Evolutionary conservation across 305 asterid genomes (phyloP), one percentile per base, ranked within the genome.

Genomic region (Fraxinus latifolia): DNA sequence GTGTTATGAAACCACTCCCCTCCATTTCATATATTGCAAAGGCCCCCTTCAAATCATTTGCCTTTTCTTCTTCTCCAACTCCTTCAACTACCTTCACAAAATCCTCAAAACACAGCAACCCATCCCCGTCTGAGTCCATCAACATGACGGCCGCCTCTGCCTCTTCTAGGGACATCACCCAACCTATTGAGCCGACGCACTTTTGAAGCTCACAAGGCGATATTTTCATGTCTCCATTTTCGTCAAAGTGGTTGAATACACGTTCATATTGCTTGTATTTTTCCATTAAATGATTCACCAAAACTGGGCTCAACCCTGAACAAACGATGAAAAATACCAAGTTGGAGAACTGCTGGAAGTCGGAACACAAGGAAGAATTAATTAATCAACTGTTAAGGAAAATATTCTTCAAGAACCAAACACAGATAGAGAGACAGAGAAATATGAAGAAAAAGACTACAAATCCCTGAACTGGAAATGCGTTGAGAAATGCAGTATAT

Each of bases 21-120:
- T 86, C 89, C 83, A 80, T 76, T 77, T 86, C 91, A 34, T 87
- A 90, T 91, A 86, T 83, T 47, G 77, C 82, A 68, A 90, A 90
- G 1, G 90, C 93, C 72, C 80, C 87, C 79, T 25, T 81, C 76
- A 86, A 50, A 33, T 85, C 91, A 1, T 74, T 71, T 4, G 42
- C 84, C 67, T 77, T 85, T 73, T 90, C 91, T 3, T 90, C 92
- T 8, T 87, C 88, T 14, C 76, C 86, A 0, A n/a, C 89, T 7
- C 79, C 89, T 76, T 87, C 88, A 4, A 90, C 79, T 76, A 87
- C 27, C 29, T 73, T 82, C 15, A 89, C 77, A 27, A 90, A 90
- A 5, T 90, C 93, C 17, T 85, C 88, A 17, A 87, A 74, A 70
- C 83, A 78, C 58, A 89, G 33, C 47, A 86, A 53, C 2, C 90